These are phyloP conservation scores for Leptodontidium sp. DNA, from an alignment of 2,329 filamentous ascomycete genomes.

Conservation along the genomic window DNA sequence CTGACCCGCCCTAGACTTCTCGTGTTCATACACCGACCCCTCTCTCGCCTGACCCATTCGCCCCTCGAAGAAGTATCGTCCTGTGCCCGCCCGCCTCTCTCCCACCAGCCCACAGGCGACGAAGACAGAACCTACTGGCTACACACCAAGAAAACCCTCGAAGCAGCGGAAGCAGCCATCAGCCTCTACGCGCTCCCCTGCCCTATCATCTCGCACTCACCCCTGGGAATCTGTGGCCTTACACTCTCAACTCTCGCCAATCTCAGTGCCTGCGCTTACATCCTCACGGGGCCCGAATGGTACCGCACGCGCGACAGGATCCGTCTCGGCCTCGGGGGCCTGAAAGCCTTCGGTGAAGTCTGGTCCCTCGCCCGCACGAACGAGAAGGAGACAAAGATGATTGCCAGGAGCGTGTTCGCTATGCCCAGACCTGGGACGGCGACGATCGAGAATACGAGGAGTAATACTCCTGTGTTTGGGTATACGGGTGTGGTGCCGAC, in stretches of 20 bases:
- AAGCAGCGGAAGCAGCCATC: constrained; percentile 65
- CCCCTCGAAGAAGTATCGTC: constrained; percentile 35
- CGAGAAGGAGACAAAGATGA: constrained; percentile 54
- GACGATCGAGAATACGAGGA: not conserved
- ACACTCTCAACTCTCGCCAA: constrained; percentile 65
- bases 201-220: constrained; percentile 61
- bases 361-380: constrained; percentile 65
- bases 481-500: not conserved
- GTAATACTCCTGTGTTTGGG: constrained; percentile 7
- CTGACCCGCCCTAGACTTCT: constrained; percentile 30
- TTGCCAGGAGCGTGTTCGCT: constrained; percentile 36
- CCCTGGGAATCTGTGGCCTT: constrained; percentile 64
- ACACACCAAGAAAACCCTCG: constrained; percentile 68
- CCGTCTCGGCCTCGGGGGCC: constrained; percentile 64
- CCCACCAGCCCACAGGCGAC: constrained; percentile 11
- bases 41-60: constrained; percentile 39
- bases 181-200: constrained; percentile 61
- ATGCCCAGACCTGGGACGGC: constrained; percentile 12
- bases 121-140: constrained; percentile 36
- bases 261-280: constrained; percentile 65
- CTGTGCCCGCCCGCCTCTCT: constrained; percentile 34
- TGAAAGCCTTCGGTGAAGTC: constrained; percentile 62
- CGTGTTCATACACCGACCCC: constrained; percentile 41
- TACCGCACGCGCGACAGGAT: constrained; percentile 60
- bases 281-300: constrained; percentile 52